phyloP scores from a whole-genome alignment of 768 basidiomycete species.

The Pluteus cervinus region DNA sequence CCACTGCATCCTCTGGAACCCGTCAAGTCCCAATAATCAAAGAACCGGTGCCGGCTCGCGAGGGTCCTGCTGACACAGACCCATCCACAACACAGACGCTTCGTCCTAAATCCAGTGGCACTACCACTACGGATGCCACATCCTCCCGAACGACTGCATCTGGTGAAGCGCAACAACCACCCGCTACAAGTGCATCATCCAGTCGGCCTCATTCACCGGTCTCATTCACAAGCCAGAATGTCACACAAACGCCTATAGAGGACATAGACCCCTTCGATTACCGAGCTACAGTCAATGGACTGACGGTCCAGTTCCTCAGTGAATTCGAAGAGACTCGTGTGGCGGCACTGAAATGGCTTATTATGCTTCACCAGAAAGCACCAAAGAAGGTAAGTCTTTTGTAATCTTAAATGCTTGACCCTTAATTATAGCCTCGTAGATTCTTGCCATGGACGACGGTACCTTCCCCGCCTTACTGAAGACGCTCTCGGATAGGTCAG shows the following conservation, averaged over 20 bases:
- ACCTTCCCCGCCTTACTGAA: slow-evolving; percentile 95
- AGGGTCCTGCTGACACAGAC: background rate
- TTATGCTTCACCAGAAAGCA: slow-evolving; percentile 98
- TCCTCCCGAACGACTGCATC: slow-evolving; percentile 30
- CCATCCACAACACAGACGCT: slow-evolving; percentile 2
- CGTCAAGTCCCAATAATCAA: slow-evolving; percentile 16
- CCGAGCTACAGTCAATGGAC: slow-evolving; percentile 83
- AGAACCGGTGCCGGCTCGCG: slow-evolving; percentile 1
- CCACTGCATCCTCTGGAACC: slow-evolving; percentile 36
- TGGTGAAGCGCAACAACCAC: slow-evolving; percentile 27
- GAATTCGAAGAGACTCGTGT: slow-evolving; percentile 97
- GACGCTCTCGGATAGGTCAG: slow-evolving; percentile 92
- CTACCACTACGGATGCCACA: slow-evolving; percentile 3
- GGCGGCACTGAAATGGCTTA: slow-evolving; percentile 93
- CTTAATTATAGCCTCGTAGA: slow-evolving; percentile 38
- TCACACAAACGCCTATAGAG: slow-evolving; percentile 22
- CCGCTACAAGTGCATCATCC: slow-evolving; percentile 22
- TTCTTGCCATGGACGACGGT: slow-evolving; percentile 92
- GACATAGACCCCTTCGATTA: slow-evolving; percentile 84
- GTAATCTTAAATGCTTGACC: background rate
- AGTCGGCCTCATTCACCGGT: slow-evolving; percentile 63
- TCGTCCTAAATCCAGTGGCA: slow-evolving; percentile 1
- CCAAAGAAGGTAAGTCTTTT: slow-evolving; percentile 71
- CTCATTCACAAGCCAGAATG: slow-evolving; percentile 37
- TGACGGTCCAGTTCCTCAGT: slow-evolving; percentile 91